phyloP scores from a whole-genome alignment of 441 rosid genomes.

The Caryocar brasiliense region DNA sequence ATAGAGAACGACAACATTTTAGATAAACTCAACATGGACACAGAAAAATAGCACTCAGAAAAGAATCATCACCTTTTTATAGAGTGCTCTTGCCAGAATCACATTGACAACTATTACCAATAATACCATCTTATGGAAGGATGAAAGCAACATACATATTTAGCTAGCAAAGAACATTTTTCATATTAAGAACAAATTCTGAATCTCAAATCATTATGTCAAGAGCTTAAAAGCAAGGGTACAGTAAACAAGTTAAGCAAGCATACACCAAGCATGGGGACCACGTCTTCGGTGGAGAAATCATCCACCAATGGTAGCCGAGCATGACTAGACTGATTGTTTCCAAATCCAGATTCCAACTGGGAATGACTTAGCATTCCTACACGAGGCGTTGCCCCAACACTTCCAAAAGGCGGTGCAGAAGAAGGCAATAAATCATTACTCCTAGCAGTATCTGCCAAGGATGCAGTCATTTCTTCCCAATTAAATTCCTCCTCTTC shows the following conservation, averaged over 20 bases:
- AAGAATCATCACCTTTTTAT: too few relatives aligned
- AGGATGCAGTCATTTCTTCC: conserved; percentile 94
- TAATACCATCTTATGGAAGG: too few relatives aligned
- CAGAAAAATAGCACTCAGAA: too few relatives aligned
- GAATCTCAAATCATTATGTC: neutral
- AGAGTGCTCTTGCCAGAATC: too few relatives aligned
- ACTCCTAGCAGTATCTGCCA: conserved; percentile 45
- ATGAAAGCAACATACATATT: too few relatives aligned
- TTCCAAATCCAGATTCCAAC: conserved; percentile 38
- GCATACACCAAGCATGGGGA: conserved; percentile 31
- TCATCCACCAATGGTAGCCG: conserved; percentile 34
- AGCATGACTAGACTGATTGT: conserved; percentile 26
- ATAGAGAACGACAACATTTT: too few relatives aligned
- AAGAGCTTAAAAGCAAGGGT: neutral
- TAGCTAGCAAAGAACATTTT: neutral
- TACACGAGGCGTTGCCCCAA: conserved; percentile 34
- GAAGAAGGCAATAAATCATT: conserved; percentile 43
- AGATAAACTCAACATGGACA: too few relatives aligned
- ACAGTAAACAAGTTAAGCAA: conserved; percentile 9
- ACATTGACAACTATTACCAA: too few relatives aligned
- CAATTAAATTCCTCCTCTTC: conserved; percentile 98
- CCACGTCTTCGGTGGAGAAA: conserved; percentile 29
- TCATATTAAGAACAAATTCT: neutral
- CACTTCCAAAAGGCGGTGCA: conserved; percentile 33
- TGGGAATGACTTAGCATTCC: conserved; percentile 29